Conservation (phyloP, 495 filamentous ascomycete genomes). For the Neurospora sublineolata region DNA sequence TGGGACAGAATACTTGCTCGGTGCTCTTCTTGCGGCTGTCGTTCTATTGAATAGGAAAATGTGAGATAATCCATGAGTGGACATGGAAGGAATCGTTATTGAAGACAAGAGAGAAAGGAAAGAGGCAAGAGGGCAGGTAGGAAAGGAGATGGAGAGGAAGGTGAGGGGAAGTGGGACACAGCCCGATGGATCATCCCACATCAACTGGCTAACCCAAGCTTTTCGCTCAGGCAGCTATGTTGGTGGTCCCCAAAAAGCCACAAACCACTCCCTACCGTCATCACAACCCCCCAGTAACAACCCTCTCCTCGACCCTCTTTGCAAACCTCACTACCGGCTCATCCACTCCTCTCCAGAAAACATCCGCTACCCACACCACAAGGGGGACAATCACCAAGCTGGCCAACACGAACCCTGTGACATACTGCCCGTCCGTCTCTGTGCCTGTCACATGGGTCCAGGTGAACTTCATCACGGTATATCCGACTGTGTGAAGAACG, state of each 20-base stretch:
- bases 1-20: not conserved
- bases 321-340: constrained; percentile 34
- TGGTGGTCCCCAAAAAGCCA: not conserved
- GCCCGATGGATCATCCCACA: not conserved
- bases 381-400: constrained; percentile 23
- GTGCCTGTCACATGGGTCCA: constrained; percentile 24
- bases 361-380: constrained; percentile 33
- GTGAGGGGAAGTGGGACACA: not conserved
- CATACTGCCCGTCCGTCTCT: constrained; percentile 19
- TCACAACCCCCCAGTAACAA: not conserved
- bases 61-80: not conserved
- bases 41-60: not conserved
- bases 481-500: constrained; percentile 34
- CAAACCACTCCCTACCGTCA: not conserved
- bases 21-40: not conserved
- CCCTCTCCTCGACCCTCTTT: constrained; percentile 27
- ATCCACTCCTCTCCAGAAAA: constrained; percentile 36
- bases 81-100: not conserved
- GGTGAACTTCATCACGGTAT: constrained; percentile 22
- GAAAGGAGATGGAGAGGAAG: not conserved
- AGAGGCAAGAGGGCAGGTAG: not conserved
- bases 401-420: constrained; percentile 25
- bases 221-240: not conserved
- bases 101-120: not conserved
- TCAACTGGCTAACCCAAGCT: not conserved